Evolutionary conservation across 768 basidiomycete genomes (phyloP), one percentile per base, ranked within the genome.

Genomic region (Trametes elegans): DNA sequence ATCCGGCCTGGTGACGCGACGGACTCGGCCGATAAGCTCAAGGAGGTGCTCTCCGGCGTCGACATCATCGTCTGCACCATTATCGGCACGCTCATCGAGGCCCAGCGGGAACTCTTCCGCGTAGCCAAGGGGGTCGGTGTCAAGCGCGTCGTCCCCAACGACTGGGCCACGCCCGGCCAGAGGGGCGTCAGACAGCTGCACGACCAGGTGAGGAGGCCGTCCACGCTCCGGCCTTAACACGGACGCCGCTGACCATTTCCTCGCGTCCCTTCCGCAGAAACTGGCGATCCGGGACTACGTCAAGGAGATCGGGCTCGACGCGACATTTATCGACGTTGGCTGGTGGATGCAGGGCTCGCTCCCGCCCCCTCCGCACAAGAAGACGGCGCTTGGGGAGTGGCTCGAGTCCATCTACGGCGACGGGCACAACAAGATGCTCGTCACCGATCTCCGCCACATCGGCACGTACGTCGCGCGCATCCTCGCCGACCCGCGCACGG

Each of bases 281-380:
- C 58, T 64, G 3, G 61, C 53, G 13, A 63, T 70, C 21, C 63
- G 62, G 26, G 62, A 66, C 8, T 68, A 6, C n/a, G 49, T 70
- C 44, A 38, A 61, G 14, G 60, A 60, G 8, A 46, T 64, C 13
- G 63, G 58, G 35, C 42, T 68, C 4, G 52, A 58, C 0, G 66
- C 70, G 47, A 70, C 70, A 5, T 64, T 68, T 51, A 67, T 71
- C 41, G 69, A 69, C 41, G 66, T 67, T 11, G 69, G 70, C 5
- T 68, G 57, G 54, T 71, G 70, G 69, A 60, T 62, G 59, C 66
- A 70, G 47, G 7, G 58, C 7, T 7, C 52, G 14, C 39, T 63
- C 5, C 48, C 62, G 9, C 23, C 24, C 8, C 29, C 28, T 8
- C 13, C 43, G 16, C 31, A 26, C 6, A 42, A 23, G 7, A 34